Evolutionary conservation across 345 rosid genomes (phyloP).

Genomic region (Barbarea vulgaris): DNA sequence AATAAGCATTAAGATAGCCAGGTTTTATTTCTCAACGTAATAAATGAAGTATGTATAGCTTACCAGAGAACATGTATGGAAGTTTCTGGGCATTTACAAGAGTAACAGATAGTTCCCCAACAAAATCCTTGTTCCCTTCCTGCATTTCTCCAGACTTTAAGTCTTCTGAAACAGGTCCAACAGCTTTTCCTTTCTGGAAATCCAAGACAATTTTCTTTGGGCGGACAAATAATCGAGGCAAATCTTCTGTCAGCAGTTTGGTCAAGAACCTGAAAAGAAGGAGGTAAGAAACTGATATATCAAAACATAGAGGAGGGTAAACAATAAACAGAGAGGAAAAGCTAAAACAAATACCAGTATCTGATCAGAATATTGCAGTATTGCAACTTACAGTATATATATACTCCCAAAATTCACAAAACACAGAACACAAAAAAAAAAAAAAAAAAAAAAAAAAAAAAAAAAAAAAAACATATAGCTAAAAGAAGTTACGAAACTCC

Average conservation of each 20-base stretch:
- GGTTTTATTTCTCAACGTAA: background rate
- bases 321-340: conserved; percentile 6
- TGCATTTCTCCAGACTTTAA: conserved; percentile 77
- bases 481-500: background rate
- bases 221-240: conserved; percentile 91
- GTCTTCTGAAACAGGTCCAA: conserved; percentile 77
- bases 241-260: conserved; percentile 89
- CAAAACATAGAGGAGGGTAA: conserved; percentile 2
- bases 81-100: conserved; percentile 95
- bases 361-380: background rate
- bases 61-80: conserved; percentile 76
- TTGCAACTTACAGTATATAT: background rate
- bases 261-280: conserved; percentile 73
- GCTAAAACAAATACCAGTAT: conserved; percentile 6
- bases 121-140: conserved; percentile 89
- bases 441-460: background rate
- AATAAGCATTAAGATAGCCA: background rate
- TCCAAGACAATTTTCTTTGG: conserved; percentile 99
- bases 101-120: conserved; percentile 93
- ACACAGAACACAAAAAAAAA: background rate
- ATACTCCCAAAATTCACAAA: background rate
- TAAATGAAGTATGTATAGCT: background rate
- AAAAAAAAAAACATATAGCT: background rate
- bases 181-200: conserved; percentile 92
- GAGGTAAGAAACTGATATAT: conserved; percentile 17